Base-by-base conservation (phyloP, 495 filamentous ascomycete genomes). In the Hypoxylon subgilvum region DNA sequence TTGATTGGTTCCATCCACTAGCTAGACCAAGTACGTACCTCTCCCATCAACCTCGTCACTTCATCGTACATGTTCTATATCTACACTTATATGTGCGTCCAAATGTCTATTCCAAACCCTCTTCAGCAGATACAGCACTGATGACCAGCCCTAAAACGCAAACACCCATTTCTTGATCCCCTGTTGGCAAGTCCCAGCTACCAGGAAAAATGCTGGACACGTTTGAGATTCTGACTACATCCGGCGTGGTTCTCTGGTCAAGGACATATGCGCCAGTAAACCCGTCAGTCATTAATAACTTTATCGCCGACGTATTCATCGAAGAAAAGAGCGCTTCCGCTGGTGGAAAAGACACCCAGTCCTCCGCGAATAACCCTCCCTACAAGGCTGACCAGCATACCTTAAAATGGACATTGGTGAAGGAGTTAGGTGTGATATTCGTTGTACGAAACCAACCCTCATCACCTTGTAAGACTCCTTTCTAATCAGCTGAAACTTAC, bases 221-320 rank as follows among this genome's bases (percentile, higher is more conserved):
- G 13, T 97, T 98, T 68, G 94, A 98, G 73, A 93, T 98, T 51
- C 71, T 98, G 17, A 96, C 91, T 47, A 96, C 92, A 28, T 96
- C 94, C 13, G 94, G 94, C 18, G 91, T 98, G 42, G 94, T 98
- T 36, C 81, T 98, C 32, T 98, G 94, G 94, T 97, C 94, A 23
- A 87, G 88, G 66, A 87, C 85, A 3, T 96, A 94, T 71, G 84
- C 85, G 27, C 80, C 89, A 0, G 84, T 96, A 63, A 89, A 84
- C 67, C 78, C 89, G 16, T 87, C 88, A 63, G 78, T 97, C 40
- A 85, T 98, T 76, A 96, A 98, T 76, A 88, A 87, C 76, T 88
- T 97, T 72, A 95, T 98, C 77, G 85, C 85, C 70, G 92, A 97
- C 72, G 88, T 97, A 69, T 93, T 98, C 76, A 96, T 98, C 69